Base-by-base conservation (phyloP, 345 rosid species). In the Citrus cavaleriei region DNA sequence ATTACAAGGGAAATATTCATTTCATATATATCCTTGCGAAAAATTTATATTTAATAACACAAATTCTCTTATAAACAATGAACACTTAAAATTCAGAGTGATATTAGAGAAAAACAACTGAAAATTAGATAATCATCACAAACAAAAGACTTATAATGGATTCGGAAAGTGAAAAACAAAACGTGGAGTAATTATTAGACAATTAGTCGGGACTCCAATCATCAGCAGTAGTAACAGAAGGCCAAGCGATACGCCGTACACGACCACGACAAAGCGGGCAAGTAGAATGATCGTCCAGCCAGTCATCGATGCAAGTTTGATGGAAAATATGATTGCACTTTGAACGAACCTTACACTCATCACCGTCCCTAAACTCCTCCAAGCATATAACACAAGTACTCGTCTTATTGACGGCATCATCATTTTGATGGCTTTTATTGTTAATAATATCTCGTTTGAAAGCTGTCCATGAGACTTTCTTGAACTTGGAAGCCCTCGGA, bases 201-300 rank as follows among this genome's bases (percentile, higher is more conserved):
- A 51, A 16, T 51, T 16, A 18, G 49, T 42, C 57, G 6, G 57
- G 57, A 65, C 49, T 57, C 49, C 10, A 10, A 21, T 21, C 30
- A 22, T 1, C 68, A 63, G 3, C 37, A 30, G 68, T 6, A 30
- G 4, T 18, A 2, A 32, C 9, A 18, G 1, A 16, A 16, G 5
- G 57, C 10, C 5, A 21, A 6, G 0, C 68, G 4, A 0, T 9
- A 7, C 3, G 13, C 12, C 10, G 28, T 13, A 35, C 51, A 35
- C 30, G 7, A 22, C 76, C 76, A 35, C 76, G 76, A 58, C 76
- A 73, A 58, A 58, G 34, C 10, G 76, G 76, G 66, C 76, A 73
- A 30, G n/a, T 10, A 34, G 8, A 7, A 5, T 35, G 8, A 21
- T 6, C 1, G 24, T 16, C 0, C 9, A 73, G 68, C 77, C 77